A percentile compares a stretch with the other conserved stretches of the same genome.
These are phyloP conservation scores for Orbilia oligospora DNA, from an alignment of 2,329 filamentous ascomycete species.

Conservation along the genomic window DNA sequence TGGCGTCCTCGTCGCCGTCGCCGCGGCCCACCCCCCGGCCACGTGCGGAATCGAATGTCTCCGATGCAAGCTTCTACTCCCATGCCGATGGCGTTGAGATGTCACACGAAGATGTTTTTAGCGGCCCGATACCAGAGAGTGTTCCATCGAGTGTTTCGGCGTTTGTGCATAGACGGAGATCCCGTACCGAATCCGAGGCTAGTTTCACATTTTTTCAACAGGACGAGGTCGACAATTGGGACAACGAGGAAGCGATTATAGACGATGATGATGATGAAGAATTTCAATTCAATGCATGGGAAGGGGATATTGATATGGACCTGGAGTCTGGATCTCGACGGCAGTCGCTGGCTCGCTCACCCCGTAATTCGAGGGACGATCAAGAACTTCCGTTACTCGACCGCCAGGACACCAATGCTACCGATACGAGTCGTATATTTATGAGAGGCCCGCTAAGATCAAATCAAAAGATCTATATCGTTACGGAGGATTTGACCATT, in stretches of 20 bases:
- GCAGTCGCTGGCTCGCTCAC: conserved; percentile 70
- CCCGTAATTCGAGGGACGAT: conserved; percentile 73
- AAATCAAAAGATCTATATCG: conserved; percentile 93
- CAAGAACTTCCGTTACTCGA: conserved; percentile 78
- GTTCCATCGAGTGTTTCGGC: conserved; percentile 94
- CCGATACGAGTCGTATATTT: conserved; percentile 63
- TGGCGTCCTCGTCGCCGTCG: conserved; percentile 48
- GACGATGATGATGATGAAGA: conserved; percentile 69
- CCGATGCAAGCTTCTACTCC: conserved; percentile 57
- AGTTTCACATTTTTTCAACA: conserved; percentile 90
- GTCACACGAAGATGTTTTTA: conserved; percentile 75
- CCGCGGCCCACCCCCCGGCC: conserved; percentile 45
- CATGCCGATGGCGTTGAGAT: conserved; percentile 59
- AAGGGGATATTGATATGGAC: conserved; percentile 68
- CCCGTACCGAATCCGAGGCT: conserved; percentile 83
- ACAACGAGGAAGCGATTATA: conserved; percentile 69
- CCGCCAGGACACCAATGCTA: conserved; percentile 75
- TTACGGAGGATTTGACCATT: conserved; percentile 93
- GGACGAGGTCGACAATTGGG: conserved; percentile 76
- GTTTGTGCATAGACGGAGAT: conserved; percentile 83
- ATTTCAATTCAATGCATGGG: conserved; percentile 67
- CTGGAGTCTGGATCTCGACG: conserved; percentile 71
- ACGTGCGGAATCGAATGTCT: conserved; percentile 61
- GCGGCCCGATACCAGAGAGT: conserved; percentile 93
- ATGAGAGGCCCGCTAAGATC: conserved; percentile 65